Evolutionary conservation across 2,329 filamentous ascomycete species (phyloP).

Genomic region (Samsoniella hepiali): DNA sequence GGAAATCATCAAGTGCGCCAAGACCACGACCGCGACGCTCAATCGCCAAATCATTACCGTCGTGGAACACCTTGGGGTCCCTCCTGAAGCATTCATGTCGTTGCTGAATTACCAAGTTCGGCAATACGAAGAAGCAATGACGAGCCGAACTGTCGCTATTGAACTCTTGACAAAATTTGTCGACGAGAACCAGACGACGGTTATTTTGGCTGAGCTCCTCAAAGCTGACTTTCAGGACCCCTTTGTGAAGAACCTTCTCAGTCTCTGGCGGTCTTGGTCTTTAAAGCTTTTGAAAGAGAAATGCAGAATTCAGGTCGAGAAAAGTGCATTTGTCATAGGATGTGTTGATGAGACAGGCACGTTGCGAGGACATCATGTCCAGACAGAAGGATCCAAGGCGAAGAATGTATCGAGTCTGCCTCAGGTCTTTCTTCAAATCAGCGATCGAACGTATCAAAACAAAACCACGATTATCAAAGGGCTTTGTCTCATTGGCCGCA

Average conservation of each 20-base stretch:
- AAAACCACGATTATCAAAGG: constrained; percentile 68
- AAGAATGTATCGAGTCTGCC: constrained; percentile 59
- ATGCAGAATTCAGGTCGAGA: constrained; percentile 74
- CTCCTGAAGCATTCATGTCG: constrained; percentile 59
- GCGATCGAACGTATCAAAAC: constrained; percentile 50
- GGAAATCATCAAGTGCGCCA: constrained; percentile 81
- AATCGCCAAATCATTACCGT: constrained; percentile 90
- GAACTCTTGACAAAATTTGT: constrained; percentile 69
- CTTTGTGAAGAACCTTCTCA: constrained; percentile 74
- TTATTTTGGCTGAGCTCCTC: constrained; percentile 73
- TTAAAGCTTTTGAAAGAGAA: constrained; percentile 92
- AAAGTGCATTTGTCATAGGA: constrained; percentile 85
- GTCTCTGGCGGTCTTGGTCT: constrained; percentile 84
- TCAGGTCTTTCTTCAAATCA: constrained; percentile 86
- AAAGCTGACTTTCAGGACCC: constrained; percentile 82
- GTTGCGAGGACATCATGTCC: constrained; percentile 66
- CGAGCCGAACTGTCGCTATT: constrained; percentile 60
- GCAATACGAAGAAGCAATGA: constrained; percentile 68
- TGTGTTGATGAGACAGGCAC: constrained; percentile 81
- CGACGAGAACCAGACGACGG: constrained; percentile 79
- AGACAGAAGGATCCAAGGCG: constrained; percentile 37
- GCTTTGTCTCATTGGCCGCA: constrained; percentile 79
- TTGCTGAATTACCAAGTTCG: constrained; percentile 67
- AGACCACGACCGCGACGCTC: constrained; percentile 71
- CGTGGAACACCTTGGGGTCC: constrained; percentile 73